These are phyloP conservation scores for Myriosclerotinia scirpicola DNA, from an alignment of 2,329 filamentous ascomycete species.

Conservation along the genomic window DNA sequence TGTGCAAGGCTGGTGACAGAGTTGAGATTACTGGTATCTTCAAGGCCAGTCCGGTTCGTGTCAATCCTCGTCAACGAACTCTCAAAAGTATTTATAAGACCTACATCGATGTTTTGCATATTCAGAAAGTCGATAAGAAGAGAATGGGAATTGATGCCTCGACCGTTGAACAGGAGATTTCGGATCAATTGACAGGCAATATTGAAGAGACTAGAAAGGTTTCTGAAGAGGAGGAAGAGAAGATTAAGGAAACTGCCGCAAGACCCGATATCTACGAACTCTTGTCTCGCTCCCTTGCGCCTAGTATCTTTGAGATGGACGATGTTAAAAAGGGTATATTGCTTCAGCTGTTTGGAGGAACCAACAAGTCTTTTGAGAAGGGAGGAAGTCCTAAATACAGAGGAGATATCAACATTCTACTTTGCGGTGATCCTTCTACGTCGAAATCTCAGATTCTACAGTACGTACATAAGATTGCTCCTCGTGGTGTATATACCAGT, in stretches of 20 bases:
- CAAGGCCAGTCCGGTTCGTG: conserved; percentile 86
- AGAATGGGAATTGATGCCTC: conserved; percentile 88
- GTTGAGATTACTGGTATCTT: conserved; percentile 97
- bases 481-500: conserved; percentile 77
- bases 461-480: conserved; percentile 97
- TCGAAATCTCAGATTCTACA: conserved; percentile 92
- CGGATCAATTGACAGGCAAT: conserved; percentile 58
- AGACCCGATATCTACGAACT: conserved; percentile 91
- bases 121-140: conserved; percentile 95
- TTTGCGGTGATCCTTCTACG: conserved; percentile 96
- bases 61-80: conserved; percentile 88
- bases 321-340: conserved; percentile 99
- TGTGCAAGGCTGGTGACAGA: conserved; percentile 96
- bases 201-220: conserved; percentile 84
- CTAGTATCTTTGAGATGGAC: conserved; percentile 96
- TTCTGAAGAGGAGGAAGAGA: conserved; percentile 80
- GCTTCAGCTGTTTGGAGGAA: conserved; percentile 93
- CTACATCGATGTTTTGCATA: conserved; percentile 91
- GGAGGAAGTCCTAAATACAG: conserved; percentile 93
- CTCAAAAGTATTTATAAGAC: conserved; percentile 98
- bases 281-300: conserved; percentile 83
- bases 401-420: conserved; percentile 94
- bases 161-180: conserved; percentile 79
- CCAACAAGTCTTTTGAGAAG: conserved; percentile 97
- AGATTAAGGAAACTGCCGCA: conserved; percentile 77